Evolutionary conservation across 495 filamentous ascomycete species (phyloP), one percentile per base, ranked within the genome.

Genomic region (Hypoxylon trugodes): DNA sequence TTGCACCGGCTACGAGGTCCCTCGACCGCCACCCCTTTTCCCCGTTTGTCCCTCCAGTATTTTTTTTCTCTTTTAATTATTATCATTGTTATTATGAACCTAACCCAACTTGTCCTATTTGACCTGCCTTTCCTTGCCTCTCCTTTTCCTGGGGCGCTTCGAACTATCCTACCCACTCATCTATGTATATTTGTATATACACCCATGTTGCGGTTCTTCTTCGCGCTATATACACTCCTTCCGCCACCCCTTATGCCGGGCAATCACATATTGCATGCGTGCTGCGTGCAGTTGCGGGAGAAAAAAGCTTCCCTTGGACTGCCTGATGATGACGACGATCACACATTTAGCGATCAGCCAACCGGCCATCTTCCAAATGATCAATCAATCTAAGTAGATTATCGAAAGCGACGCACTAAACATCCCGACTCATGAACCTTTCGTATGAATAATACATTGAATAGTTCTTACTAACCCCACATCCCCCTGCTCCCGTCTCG

Each of bases 331-430:
- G 65, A 55, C 65, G 59, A 63, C 65, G 59, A 63, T 68, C 65
- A 63, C 59, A 60, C 65, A 46, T n/a, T 59, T 60, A 25, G 53
- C 36, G 54, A 64, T 65, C 52, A 61, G 52, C 64, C 64, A 67
- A 67, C 64, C 64, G 64, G 64, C 64, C 64, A 58, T 67, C 64
- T 67, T 67, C 64, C 64, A 61, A 67, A 67, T 67, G 64, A 67
- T 61, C 32, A 60, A 56, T 61, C 64, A 67, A 67, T 67, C 52
- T 67, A 61, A 59, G 64, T 67, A 61, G 64, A 67, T 67, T 67
- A 59, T 67, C 64, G 64, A 67, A 59, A 18, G 58, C 64, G 47
- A 67, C 58, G 51, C 15, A 32, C 54, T 37, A 56, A 38, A 57
- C 56, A 41, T 60, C 45, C 51, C 63, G 56, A 61, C 63, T 56